Evolutionary conservation across 768 basidiomycete genomes (phyloP).

Genomic region (Hirschioporus abietinus): DNA sequence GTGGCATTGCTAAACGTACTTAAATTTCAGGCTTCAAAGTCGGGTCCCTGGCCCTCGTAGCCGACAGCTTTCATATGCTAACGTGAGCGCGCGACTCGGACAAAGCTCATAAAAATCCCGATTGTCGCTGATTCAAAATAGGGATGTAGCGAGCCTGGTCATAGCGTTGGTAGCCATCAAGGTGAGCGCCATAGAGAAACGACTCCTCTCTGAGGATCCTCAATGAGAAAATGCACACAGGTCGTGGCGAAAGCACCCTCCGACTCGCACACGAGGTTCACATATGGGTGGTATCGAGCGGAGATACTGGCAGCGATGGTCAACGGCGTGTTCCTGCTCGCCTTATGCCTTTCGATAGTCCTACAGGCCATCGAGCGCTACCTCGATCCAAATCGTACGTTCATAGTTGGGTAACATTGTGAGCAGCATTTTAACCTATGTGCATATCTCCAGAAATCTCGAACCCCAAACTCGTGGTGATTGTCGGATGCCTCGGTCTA

Average conservation of each 20-base stretch:
- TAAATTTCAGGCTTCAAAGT: conserved; percentile 33
- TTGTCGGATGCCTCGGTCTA: conserved; percentile 17
- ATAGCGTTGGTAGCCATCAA: conserved; percentile 48
- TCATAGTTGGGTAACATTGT: conserved; percentile 35
- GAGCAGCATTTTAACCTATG: conserved; percentile 42
- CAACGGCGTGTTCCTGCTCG: conserved; percentile 21
- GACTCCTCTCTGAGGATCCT: not conserved
- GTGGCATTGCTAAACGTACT: not conserved
- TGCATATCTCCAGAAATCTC: conserved; percentile 24
- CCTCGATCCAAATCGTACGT: conserved; percentile 24
- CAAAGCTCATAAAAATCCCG: not conserved
- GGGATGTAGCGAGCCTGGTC: conserved; percentile 42
- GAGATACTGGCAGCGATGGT: conserved; percentile 42
- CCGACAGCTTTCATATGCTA: conserved; percentile 45
- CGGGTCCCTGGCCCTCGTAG: conserved; percentile 39
- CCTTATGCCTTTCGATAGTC: conserved; percentile 19
- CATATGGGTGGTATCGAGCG: conserved; percentile 49
- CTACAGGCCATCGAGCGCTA: conserved; percentile 19
- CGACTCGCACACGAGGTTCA: conserved; percentile 27
- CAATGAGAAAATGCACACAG: conserved; percentile 19
- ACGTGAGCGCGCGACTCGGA: conserved; percentile 25
- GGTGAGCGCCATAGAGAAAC: conserved; percentile 10
- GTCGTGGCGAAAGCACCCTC: not conserved
- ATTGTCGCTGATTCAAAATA: conserved; percentile 13
- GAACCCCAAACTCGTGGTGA: conserved; percentile 15